Conservation (phyloP, 2,329 filamentous ascomycete species). For the Huntiella abstrusa region DNA sequence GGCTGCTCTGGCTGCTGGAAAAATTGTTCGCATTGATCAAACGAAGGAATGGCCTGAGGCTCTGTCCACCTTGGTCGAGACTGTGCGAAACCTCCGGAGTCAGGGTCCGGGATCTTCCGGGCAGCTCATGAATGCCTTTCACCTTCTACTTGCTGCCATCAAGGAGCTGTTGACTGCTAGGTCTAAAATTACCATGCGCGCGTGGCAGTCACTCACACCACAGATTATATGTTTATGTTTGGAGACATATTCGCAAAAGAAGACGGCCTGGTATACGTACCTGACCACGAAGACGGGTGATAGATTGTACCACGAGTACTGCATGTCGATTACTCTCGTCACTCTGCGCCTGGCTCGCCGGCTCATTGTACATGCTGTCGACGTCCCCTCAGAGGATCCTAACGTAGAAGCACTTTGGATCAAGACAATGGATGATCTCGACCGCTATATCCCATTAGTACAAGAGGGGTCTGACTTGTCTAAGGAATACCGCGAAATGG, state of each 20-base stretch:
- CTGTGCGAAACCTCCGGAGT: slow-evolving; percentile 37
- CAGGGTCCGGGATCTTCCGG: slow-evolving; percentile 21
- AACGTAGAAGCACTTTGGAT: slow-evolving; percentile 67
- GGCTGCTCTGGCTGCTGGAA: slow-evolving; percentile 73
- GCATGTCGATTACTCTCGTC: slow-evolving; percentile 59
- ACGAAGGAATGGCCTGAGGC: slow-evolving; percentile 64
- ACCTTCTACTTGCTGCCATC: slow-evolving; percentile 66
- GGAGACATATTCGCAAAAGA: slow-evolving; percentile 58
- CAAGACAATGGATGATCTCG: slow-evolving; percentile 57
- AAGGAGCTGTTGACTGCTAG: slow-evolving; percentile 79
- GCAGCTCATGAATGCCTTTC: slow-evolving; percentile 48
- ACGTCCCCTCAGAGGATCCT: slow-evolving; percentile 60
- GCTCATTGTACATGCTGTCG: slow-evolving; percentile 63
- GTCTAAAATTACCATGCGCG: slow-evolving; percentile 53
- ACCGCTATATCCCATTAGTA: slow-evolving; percentile 14
- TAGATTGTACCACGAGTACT: slow-evolving; percentile 37
- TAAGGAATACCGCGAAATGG: slow-evolving; percentile 37
- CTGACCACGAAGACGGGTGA: slow-evolving; percentile 38
- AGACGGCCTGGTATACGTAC: slow-evolving; percentile 47
- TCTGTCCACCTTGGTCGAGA: slow-evolving; percentile 38
- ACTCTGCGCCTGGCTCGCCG: slow-evolving; percentile 65
- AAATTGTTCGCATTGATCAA: slow-evolving; percentile 77
- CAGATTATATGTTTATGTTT: slow-evolving; percentile 69
- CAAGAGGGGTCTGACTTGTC: slow-evolving; percentile 49
- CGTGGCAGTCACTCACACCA: slow-evolving; percentile 58